These are phyloP conservation scores for Neurospora sp. DNA, from an alignment of 495 filamentous ascomycete species.

Conservation along the genomic window DNA sequence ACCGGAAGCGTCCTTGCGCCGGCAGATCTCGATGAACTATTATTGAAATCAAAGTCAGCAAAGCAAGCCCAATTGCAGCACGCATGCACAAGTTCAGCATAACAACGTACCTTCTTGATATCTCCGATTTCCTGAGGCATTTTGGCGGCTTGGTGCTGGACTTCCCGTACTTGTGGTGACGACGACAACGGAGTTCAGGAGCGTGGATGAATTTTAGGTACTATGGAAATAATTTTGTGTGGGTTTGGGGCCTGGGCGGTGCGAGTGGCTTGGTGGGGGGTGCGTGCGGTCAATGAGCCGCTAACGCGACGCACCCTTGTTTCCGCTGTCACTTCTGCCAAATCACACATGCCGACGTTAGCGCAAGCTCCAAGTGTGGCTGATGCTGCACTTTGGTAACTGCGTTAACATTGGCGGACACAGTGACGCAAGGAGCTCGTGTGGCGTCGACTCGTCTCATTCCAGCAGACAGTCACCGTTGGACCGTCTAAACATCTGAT, in stretches of 20 bases:
- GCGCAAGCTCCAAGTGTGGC: constrained; percentile 2
- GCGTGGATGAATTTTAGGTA: constrained; percentile 19
- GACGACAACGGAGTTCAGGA: constrained; percentile 19
- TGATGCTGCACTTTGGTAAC: constrained; percentile 2
- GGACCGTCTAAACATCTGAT: background rate
- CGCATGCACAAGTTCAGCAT: background rate
- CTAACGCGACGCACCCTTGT: background rate
- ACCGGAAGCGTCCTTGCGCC: constrained; percentile 97
- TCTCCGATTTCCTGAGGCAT: constrained; percentile 99
- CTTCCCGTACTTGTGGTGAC: constrained; percentile 16
- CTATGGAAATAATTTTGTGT: constrained; percentile 24
- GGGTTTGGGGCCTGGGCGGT: constrained; percentile 12
- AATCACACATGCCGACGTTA: background rate
- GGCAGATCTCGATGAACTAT: constrained; percentile 99
- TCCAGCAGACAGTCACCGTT: background rate
- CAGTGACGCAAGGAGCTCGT: background rate
- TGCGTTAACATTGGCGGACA: constrained; percentile 1
- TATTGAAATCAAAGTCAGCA: constrained; percentile 21
- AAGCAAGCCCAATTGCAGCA: background rate
- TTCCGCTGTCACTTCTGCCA: background rate
- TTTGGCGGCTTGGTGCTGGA: constrained; percentile 35
- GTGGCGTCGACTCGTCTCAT: background rate
- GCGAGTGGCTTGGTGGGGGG: constrained; percentile 1
- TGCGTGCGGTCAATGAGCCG: background rate
- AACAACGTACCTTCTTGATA: constrained; percentile 64